These are phyloP conservation scores for Neurospora sp. DNA, from an alignment of 495 filamentous ascomycete species.

Conservation along the genomic window DNA sequence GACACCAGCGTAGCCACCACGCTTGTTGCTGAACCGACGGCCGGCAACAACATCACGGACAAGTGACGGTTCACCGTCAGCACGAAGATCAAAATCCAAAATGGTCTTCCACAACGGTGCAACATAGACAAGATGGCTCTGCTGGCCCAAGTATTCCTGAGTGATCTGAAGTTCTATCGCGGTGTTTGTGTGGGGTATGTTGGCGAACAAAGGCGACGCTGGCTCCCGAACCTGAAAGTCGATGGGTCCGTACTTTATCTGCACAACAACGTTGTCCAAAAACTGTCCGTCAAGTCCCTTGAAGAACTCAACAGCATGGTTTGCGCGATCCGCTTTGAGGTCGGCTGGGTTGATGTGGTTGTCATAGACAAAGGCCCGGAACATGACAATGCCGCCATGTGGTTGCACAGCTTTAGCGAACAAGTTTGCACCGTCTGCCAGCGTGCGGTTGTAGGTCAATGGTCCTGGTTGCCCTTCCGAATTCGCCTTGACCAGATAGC, in stretches of 20 bases:
- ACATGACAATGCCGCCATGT: slow-evolving; percentile 60
- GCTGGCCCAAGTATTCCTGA: slow-evolving; percentile 65
- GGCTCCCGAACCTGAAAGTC: slow-evolving; percentile 71
- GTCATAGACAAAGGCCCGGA: slow-evolving; percentile 67
- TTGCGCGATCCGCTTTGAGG: slow-evolving; percentile 60
- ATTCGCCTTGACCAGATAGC: slow-evolving; percentile 63
- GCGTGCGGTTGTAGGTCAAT: slow-evolving; percentile 56
- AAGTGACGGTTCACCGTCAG: slow-evolving; percentile 41
- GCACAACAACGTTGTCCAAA: slow-evolving; percentile 58
- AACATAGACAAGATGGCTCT: slow-evolving; percentile 57
- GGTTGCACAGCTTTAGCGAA: slow-evolving; percentile 52
- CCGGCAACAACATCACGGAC: slow-evolving; percentile 51
- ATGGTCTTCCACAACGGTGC: slow-evolving; percentile 58
- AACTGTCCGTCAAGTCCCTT: slow-evolving; percentile 53
- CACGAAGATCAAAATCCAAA: slow-evolving; percentile 54
- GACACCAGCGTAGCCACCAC: slow-evolving; percentile 55
- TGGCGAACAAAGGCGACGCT: slow-evolving; percentile 57
- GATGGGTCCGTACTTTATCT: slow-evolving; percentile 67
- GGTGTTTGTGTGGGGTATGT: slow-evolving; percentile 44
- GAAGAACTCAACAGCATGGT: slow-evolving; percentile 60
- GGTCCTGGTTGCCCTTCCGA: slow-evolving; percentile 68
- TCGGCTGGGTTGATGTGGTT: slow-evolving; percentile 36
- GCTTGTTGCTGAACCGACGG: slow-evolving; percentile 44
- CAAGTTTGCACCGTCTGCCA: slow-evolving; percentile 59
- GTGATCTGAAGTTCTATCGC: slow-evolving; percentile 58